phyloP scores from a whole-genome alignment of 352 stramenopile genomes.

The Pythium sukuiense region DNA sequence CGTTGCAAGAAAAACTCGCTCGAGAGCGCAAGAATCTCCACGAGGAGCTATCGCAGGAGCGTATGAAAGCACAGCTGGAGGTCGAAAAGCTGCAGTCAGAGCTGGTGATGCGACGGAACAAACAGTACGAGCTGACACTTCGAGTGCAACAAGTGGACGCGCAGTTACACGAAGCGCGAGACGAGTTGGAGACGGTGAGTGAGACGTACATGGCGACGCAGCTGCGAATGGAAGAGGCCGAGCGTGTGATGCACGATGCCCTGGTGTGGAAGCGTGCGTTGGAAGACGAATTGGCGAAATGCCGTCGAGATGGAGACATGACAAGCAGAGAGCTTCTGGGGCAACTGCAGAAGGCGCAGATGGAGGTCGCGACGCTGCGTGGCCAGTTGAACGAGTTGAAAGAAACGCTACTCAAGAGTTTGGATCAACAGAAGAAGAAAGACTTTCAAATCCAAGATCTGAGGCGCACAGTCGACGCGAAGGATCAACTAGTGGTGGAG shows the following conservation, averaged over 20 bases:
- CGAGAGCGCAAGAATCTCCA: constrained; percentile 52
- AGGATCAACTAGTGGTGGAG: constrained; percentile 39
- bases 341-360: constrained; percentile 22
- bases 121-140: constrained; percentile 79
- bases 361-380: constrained; percentile 37
- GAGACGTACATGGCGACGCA: constrained; percentile 50
- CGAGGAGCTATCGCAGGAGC: constrained; percentile 42
- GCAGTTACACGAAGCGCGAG: constrained; percentile 40
- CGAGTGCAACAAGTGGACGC: constrained; percentile 63
- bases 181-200: constrained; percentile 36
- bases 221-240: constrained; percentile 61
- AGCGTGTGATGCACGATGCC: constrained; percentile 53
- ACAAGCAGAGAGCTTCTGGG: constrained; percentile 7
- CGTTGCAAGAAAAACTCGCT: constrained; percentile 51
- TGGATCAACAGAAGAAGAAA: constrained; percentile 41
- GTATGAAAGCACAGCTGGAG: constrained; percentile 54
- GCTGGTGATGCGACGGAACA: constrained; percentile 68
- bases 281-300: constrained; percentile 37
- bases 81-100: constrained; percentile 69
- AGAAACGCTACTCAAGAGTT: constrained; percentile 30
- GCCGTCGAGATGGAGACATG: constrained; percentile 16
- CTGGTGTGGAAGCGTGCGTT: constrained; percentile 49
- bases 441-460: constrained; percentile 43
- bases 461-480: constrained; percentile 31
- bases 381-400: constrained; percentile 54